phyloP scores from a whole-genome alignment of 2,329 filamentous ascomycete species.

The Cladosporium halotolerans region DNA sequence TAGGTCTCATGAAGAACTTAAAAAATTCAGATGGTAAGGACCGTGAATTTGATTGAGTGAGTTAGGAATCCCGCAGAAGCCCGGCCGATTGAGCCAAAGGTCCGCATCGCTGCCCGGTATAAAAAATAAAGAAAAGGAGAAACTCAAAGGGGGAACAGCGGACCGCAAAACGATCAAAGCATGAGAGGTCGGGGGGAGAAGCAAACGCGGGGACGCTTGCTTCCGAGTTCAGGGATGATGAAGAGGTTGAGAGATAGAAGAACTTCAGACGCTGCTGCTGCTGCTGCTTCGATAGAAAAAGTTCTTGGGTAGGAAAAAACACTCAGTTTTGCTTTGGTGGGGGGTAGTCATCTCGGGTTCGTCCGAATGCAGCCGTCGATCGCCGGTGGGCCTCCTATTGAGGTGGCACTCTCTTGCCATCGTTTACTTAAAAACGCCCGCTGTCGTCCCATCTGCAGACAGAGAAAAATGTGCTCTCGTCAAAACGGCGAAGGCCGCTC shows the following conservation, averaged over 20 bases:
- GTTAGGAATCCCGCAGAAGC: slow-evolving; percentile 6
- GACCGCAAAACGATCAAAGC: no score
- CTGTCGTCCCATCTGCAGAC: slow-evolving; percentile 7
- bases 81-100: slow-evolving; percentile 8
- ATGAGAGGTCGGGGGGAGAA: background rate
- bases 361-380: slow-evolving; percentile 9
- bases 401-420: slow-evolving; percentile 7
- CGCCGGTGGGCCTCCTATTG: slow-evolving; percentile 8
- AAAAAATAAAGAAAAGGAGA: background rate
- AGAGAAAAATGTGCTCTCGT: slow-evolving; percentile 7
- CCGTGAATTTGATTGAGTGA: background rate
- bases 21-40: background rate
- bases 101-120: slow-evolving; percentile 4
- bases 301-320: slow-evolving; percentile 4
- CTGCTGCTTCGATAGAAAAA: background rate
- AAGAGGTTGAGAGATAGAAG: no score
- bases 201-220: background rate
- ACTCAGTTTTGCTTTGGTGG: slow-evolving; percentile 10
- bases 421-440: slow-evolving; percentile 8
- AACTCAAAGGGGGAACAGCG: background rate
- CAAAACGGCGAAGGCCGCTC: background rate
- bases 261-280: no score
- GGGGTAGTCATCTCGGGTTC: slow-evolving; percentile 12
- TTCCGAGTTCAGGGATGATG: background rate
- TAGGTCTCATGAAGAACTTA: no score